Percentiles rank a stretch among this genome's conserved stretches.
These are phyloP conservation scores for Mortierella alpina DNA, from an alignment of 192 early-diverging fungal genomes.

Conservation along the genomic window DNA sequence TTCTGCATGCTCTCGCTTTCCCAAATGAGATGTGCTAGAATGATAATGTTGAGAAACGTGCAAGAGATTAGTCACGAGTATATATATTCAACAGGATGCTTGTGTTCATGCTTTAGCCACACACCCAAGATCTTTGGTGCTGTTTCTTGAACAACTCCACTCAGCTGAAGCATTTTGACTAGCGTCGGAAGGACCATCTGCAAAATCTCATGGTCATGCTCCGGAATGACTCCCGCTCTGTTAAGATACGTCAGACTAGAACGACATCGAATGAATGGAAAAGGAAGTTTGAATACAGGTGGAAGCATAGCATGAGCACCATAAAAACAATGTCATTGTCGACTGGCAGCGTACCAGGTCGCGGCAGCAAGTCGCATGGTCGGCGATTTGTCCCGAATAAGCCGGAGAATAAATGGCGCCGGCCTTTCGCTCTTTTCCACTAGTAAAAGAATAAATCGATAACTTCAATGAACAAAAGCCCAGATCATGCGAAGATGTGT, in stretches of 20 bases:
- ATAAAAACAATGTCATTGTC: too few relatives aligned
- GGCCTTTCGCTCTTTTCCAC: slow-evolving; percentile 55
- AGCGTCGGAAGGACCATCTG: slow-evolving; percentile 73
- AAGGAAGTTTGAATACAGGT: too few relatives aligned
- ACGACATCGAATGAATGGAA: neutral
- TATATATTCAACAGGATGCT: too few relatives aligned
- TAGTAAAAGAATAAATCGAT: slow-evolving; percentile 25
- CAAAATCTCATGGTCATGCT: slow-evolving; percentile 63
- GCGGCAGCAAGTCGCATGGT: slow-evolving; percentile 77
- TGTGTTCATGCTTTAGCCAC: neutral
- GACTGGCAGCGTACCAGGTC: slow-evolving; percentile 62
- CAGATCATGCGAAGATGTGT: neutral
- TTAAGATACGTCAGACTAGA: slow-evolving; percentile 72
- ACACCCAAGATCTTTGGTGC: slow-evolving; percentile 71
- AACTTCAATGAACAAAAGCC: neutral
- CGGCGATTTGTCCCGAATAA: slow-evolving; percentile 73
- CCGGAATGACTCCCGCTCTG: slow-evolving; percentile 67
- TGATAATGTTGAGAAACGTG: neutral
- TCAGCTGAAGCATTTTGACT: slow-evolving; percentile 75
- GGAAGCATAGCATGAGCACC: too few relatives aligned
- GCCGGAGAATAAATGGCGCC: slow-evolving; percentile 67
- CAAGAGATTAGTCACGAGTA: too few relatives aligned
- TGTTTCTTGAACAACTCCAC: slow-evolving; percentile 68
- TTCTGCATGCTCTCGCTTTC: slow-evolving; percentile 80
- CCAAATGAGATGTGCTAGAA: slow-evolving; percentile 71